phyloP scores from a whole-genome alignment of 2,329 filamentous ascomycete genomes.

The Diaporthe eres region DNA sequence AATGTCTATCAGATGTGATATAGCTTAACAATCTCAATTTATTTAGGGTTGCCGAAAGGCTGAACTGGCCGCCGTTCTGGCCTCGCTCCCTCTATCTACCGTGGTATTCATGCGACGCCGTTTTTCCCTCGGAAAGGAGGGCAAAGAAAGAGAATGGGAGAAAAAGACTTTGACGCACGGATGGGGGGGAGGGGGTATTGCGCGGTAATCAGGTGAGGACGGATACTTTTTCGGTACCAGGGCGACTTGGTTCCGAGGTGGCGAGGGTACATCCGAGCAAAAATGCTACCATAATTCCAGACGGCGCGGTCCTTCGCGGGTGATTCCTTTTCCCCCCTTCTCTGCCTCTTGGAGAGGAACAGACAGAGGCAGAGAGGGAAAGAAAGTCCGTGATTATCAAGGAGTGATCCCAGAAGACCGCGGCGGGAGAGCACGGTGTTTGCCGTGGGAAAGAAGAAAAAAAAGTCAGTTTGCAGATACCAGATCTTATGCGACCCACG shows the following conservation, averaged over 20 bases:
- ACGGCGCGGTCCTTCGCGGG: conserved; percentile 10
- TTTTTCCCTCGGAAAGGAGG: not conserved
- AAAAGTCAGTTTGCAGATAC: conserved; percentile 18
- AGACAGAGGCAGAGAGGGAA: not conserved
- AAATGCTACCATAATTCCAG: conserved; percentile 12
- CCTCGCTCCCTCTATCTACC: not conserved
- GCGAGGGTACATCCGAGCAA: conserved; percentile 27
- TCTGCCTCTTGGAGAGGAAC: not conserved
- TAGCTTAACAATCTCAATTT: not conserved
- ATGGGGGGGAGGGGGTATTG: conserved; percentile 19
- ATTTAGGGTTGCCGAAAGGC: conserved; percentile 11
- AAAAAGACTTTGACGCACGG: conserved; percentile 22
- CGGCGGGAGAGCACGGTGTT: not conserved
- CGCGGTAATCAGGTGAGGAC: conserved; percentile 29
- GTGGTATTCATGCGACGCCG: conserved; percentile 26
- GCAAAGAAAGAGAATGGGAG: not conserved
- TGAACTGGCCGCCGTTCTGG: not conserved
- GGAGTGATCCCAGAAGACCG: not conserved
- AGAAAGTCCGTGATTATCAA: not conserved
- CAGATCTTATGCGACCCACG: conserved; percentile 18
- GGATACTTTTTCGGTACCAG: conserved; percentile 33
- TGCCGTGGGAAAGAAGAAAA: not conserved
- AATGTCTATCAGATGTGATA: not conserved
- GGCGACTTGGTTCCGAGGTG: conserved; percentile 26
- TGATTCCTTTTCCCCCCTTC: not conserved